Evolutionary conservation across 75 land plant genomes (phyloP).

Genomic region (Cryptomeria japonica): DNA sequence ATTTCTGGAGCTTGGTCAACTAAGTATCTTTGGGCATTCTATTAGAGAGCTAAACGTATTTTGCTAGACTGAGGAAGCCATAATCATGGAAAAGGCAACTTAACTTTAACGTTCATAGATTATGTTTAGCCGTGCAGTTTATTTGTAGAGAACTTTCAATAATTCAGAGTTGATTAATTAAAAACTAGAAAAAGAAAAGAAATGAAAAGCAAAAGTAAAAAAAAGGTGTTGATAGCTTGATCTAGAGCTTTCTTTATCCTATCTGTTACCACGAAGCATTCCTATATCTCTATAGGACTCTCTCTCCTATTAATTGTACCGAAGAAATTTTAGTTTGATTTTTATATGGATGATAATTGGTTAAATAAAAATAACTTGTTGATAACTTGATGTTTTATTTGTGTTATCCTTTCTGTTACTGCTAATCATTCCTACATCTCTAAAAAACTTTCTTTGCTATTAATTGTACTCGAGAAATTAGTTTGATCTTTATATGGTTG

Average conservation of each 20-base stretch:
- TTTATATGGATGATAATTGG: background rate
- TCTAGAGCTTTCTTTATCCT: background rate
- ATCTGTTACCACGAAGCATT: background rate
- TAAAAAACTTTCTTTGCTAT: constrained; percentile 6
- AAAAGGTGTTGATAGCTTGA: background rate
- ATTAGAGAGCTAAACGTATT: background rate
- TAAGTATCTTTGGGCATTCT: background rate
- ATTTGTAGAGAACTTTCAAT: background rate
- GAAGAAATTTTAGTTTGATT: background rate
- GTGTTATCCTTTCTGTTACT: background rate
- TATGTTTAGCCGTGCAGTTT: background rate
- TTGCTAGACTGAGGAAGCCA: background rate
- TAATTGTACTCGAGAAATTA: constrained; percentile 2
- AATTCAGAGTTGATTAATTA: background rate
- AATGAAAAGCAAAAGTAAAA: background rate
- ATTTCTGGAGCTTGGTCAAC: background rate
- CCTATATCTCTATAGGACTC: background rate
- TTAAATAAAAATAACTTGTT: background rate
- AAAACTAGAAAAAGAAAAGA: background rate
- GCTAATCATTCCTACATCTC: background rate
- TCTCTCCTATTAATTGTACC: background rate
- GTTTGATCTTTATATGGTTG: background rate
- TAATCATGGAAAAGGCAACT: background rate
- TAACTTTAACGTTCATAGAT: background rate
- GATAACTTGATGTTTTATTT: background rate